Evolutionary conservation across 2,329 filamentous ascomycete species (phyloP), one percentile per base, ranked within the genome.

Genomic region (Sclerotinia glacialis): DNA sequence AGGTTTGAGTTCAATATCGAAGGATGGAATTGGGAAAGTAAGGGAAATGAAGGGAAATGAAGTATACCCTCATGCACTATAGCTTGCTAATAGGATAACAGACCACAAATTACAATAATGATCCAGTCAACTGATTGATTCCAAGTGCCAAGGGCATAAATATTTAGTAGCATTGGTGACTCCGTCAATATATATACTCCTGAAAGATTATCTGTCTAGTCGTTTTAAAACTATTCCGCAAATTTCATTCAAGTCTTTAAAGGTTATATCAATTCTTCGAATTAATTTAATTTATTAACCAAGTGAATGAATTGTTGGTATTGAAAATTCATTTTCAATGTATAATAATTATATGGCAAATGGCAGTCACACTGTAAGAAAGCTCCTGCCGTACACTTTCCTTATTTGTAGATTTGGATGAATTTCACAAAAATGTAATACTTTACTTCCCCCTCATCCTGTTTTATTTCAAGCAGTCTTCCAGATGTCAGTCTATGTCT

Each of bases 1-100:
- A 80, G 79, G 34, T 83, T 86, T 71, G 79, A 78, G 53, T 89
- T 87, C 72, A 78, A 79, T 67, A 83, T 89, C 68, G 81, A 86
- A 9, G 83, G 80, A 9, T 77, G 76, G 76, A 69, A 76, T 65
- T 70, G 69, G 61, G 68, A 72, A 69, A 70, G 70, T 70, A 71
- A 74, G 69, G 68, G 68, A 34, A 73, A 72, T 58, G 67, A 70
- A 69, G 66, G 68, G 69, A 34, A 73, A 72, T 58, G 67, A 70
- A 69, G 66, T 70, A 46, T 60, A 68, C 54, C 63, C 66, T 34
- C 62, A 59, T 46, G 67, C 69, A 53, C 67, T 69, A 50, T 72
- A 71, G 67, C 66, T 67, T 65, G 67, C 69, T 73, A 60, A 69
- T 69, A 42, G 47, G 50, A 65, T 65, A 63, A 47, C 26, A 66